Base-by-base conservation (phyloP, 2,329 filamentous ascomycete genomes). In the Hyphodiscus sp. region DNA sequence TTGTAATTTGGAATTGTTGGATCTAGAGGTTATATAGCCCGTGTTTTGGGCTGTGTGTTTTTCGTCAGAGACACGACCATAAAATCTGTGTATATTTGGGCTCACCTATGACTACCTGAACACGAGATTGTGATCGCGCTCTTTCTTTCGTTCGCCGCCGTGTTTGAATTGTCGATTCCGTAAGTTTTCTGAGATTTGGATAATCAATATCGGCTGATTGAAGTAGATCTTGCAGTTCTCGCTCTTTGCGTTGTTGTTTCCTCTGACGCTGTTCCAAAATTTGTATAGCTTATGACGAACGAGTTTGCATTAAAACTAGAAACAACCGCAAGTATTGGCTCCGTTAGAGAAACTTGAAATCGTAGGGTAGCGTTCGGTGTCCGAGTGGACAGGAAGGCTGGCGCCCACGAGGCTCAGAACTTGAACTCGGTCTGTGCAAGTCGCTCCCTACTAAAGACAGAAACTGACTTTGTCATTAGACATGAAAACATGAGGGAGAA, bases 251-350 rank as follows among this genome's bases (percentile, higher is more conserved):
- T 38, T 38, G 16, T 13, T 10, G 33, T n/a, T 38, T 38, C 33
- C 11, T 38, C 11, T 38, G 11, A n/a, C 33, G 33, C 33, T 38
- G 11, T 38, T n/a, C 33, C 11, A 38, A 38, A 38, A 38, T 15
- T 38, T 38, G 11, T 38, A n/a, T n/a, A 38, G 33, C 11, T 6
- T 6, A 38, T 13, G 33, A 38, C 33, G 33, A 38, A 13, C 33
- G 11, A n/a, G 33, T 38, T 5, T 38, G 11, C 33, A 38, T 38
- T 6, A n/a, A 10, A 38, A 10, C 4, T 5, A 38, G 33, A 38
- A n/a, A 38, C 7, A 38, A 38, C 33, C 13, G 11, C 50, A 38
- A 52, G 45, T 49, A n/a, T 50, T 52, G 48, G 45, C 45, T 20
- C 48, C 46, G 43, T 2, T 18, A 45, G n/a, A 45, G 16, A 15